Base-by-base conservation (phyloP, 1,284 basidiomycete species). In the Marasmius oreades region DNA sequence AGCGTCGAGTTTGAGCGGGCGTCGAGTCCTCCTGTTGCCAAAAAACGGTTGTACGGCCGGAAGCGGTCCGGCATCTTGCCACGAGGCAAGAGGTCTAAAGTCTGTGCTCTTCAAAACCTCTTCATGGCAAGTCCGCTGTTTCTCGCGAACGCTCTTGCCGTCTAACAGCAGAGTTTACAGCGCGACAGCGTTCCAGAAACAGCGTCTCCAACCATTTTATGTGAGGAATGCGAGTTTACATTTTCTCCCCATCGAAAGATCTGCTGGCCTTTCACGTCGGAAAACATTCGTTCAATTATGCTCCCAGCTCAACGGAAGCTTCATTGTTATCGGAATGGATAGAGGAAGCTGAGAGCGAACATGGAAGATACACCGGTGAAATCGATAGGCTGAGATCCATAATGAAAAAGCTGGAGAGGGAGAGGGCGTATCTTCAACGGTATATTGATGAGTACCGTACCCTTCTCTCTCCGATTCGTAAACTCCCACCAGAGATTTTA, bases 371-470 rank as follows among this genome's bases (percentile, higher is more conserved):
- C 37, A 28, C 36, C 8, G 16, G 8, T 24, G 37, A 53, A 28
- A 53, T 53, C 14, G 24, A 20, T 23, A 43, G 37, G 26, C 28
- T 53, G 22, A 36, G 36, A 14, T 7, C 37, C 16, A 43, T 43
- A 18, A 5, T 53, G 37, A 16, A 24, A 11, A 42, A 53, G 26
- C 26, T 53, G 37, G 39, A 43, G 37, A 5, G 7, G 24, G 52
- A 53, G 23, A 53, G 12, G 36, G 52, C 20, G 22, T 39, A 53
- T 44, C 52, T 53, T 16, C 39, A 23, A 18, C 37, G 52, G 26
- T 53, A 43, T 53, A 26, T 42, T 12, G 52, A 53, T 42, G 26
- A 43, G 16, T 53, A 53, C 52, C 36, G 39, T 18, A 43, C 52
- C 22, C 39, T 53, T 26, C 28, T 43, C 18, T 23, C 52, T 11